Evolutionary conservation across 306 rosid species (phyloP), one percentile per base, ranked within the genome.

Genomic region (Vicia villosa): DNA sequence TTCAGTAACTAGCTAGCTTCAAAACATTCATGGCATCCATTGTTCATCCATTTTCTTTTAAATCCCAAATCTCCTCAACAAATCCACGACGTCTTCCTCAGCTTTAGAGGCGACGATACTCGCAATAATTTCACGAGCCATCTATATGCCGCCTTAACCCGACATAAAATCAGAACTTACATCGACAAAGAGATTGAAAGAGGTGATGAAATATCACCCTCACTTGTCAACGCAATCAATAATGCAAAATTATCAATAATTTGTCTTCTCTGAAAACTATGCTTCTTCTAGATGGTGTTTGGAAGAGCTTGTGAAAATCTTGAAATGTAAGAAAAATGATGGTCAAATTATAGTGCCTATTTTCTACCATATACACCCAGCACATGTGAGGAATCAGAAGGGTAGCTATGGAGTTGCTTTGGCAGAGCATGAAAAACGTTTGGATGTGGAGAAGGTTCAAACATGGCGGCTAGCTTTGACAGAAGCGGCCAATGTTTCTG

Each of bases 171-270:
- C 4, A 50, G 36, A 28, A 67, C 74, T 1, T 79, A 66, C 74
- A 66, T 67, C 0, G 82, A 78, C 71, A 30, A 78, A 4, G 77
- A 78, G 9, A 62, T 73, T 3, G 28, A 73, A 42, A 63, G 82
- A 59, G 82, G 82, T 10, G 61, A 78, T 9, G 82, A 78, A 17
- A 73, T 78, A 20, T 73, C 82, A 8, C 74, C 82, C 10, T 24
- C 78, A 0, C 82, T 78, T 51, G n/a, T 78, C 26, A 50, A 20
- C 2, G 82, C 78, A 24, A 78, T 78, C 8, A 32, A 30, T 1
- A 60, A 20, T 1, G 74, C 78, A 2, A 72, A 73, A 17, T 26
- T 73, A 0, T 59, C 78, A 0, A 58, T 78, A 4, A 28, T 72
- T 72, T 0, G 45, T 78, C 9, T 66, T 78, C 59, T 78, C 78